phyloP scores from a whole-genome alignment of 768 basidiomycete genomes.

The Leucosporidium yakuticum region DNA sequence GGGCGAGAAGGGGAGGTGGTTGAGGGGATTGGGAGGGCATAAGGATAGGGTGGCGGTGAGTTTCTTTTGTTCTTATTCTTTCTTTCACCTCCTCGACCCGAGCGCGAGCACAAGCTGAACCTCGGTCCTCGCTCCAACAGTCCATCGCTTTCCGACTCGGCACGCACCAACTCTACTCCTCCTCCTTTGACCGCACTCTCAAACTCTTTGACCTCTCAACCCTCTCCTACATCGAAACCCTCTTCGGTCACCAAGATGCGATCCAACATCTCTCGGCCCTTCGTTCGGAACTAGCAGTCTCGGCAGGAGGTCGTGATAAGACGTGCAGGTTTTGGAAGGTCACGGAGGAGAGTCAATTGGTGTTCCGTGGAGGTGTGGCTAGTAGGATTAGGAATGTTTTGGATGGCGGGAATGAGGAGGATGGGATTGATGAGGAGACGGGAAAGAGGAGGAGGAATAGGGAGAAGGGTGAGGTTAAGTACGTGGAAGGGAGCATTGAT shows the following conservation, averaged over 20 bases:
- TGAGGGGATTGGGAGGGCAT: conserved; percentile 73
- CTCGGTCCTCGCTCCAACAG: no score
- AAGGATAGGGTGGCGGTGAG: conserved; percentile 64
- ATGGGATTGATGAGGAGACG: conserved; percentile 44
- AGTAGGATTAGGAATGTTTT: conserved; percentile 71
- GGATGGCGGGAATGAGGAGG: conserved; percentile 57
- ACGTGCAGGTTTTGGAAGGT: conserved; percentile 95
- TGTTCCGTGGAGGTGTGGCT: conserved; percentile 90
- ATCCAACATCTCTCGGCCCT: conserved; percentile 72
- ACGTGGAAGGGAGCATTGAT: conserved; percentile 85
- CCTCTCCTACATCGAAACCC: conserved; percentile 81
- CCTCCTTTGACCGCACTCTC: conserved; percentile 77
- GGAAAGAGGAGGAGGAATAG: conserved; percentile 55
- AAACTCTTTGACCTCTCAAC: conserved; percentile 74
- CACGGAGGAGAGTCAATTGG: conserved; percentile 85
- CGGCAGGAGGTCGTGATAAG: conserved; percentile 82
- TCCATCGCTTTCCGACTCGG: conserved; percentile 69
- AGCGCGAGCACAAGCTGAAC: no score
- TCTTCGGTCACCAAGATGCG: conserved; percentile 94
- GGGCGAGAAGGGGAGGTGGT: conserved; percentile 56
- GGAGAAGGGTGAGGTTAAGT: conserved; percentile 47
- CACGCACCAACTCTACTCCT: conserved; percentile 66
- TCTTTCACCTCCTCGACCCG: conserved; percentile 44
- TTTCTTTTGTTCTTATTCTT: conserved; percentile 13
- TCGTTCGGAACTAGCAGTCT: conserved; percentile 74